Conservation (phyloP, 768 basidiomycete genomes). For the Leucocoprinus birnbaumii region DNA sequence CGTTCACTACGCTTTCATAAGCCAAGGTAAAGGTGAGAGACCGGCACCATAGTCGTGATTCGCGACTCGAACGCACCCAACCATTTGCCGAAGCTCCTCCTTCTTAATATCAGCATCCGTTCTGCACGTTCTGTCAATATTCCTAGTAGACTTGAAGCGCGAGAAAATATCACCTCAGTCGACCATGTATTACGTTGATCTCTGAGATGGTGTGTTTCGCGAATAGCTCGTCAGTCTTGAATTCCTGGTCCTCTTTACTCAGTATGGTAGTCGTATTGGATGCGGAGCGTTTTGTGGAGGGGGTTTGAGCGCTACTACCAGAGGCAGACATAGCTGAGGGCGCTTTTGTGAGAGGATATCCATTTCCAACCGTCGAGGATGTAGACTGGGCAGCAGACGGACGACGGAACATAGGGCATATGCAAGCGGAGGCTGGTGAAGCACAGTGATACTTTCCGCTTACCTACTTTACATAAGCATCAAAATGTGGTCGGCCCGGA, state of each 20-base stretch:
- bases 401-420: conserved; percentile 9
- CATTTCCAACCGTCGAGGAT: neutral
- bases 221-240: conserved; percentile 76
- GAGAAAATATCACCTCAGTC: conserved; percentile 49
- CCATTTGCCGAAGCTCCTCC: conserved; percentile 86
- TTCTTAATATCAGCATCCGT: conserved; percentile 84
- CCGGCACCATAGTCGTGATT: neutral
- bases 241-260: neutral
- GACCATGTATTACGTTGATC: conserved; percentile 64
- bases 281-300: neutral
- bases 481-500: neutral
- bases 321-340: neutral
- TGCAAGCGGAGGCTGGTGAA: neutral
- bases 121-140: conserved; percentile 31
- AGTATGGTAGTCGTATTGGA: neutral
- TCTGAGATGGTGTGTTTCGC: conserved; percentile 67
- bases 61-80: conserved; percentile 65
- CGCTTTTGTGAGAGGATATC: neutral
- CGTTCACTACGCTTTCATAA: conserved; percentile 76
- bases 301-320: neutral
- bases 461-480: neutral
- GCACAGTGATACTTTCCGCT: neutral
- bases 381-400: neutral
- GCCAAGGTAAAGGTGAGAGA: conserved; percentile 25
- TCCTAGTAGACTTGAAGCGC: neutral